Percentiles rank a stretch among this genome's conserved stretches.
These are phyloP conservation scores for Lasiosphaeria hispida DNA, from an alignment of 495 filamentous ascomycete species.

Conservation along the genomic window DNA sequence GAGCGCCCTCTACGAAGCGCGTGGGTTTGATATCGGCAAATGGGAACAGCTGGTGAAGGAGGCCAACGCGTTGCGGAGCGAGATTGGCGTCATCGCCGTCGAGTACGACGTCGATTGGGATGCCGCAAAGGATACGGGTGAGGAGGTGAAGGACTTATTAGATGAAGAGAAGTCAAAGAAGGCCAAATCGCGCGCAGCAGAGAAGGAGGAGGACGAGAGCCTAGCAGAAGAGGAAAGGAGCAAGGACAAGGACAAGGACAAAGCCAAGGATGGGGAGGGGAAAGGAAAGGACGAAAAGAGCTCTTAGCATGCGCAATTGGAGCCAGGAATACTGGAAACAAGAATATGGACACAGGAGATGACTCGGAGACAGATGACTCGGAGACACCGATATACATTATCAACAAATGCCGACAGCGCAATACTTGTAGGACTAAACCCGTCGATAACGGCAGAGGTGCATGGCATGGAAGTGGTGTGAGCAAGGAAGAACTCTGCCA, in stretches of 20 bases:
- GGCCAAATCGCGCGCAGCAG: conserved; percentile 22
- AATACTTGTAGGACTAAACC: too few relatives aligned
- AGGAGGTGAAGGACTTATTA: conserved; percentile 68
- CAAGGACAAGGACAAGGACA: conserved; percentile 29
- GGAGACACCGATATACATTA: too few relatives aligned
- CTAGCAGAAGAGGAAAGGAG: conserved; percentile 48
- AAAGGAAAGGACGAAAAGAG: background rate
- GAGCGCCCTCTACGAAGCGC: conserved; percentile 67
- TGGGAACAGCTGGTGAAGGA: conserved; percentile 83
- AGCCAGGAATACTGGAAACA: too few relatives aligned
- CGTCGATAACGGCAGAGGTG: too few relatives aligned
- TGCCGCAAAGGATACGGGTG: conserved; percentile 71
- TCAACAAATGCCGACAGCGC: too few relatives aligned
- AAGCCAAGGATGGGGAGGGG: conserved; percentile 2
- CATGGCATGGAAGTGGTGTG: too few relatives aligned
- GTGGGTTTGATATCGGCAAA: conserved; percentile 69
- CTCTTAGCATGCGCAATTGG: too few relatives aligned
- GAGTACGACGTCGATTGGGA: conserved; percentile 97
- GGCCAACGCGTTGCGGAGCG: conserved; percentile 71
- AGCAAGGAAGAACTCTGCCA: too few relatives aligned
- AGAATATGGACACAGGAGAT: too few relatives aligned
- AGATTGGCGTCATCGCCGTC: conserved; percentile 77
- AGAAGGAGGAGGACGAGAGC: conserved; percentile 47
- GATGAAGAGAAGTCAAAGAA: conserved; percentile 56
- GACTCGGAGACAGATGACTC: too few relatives aligned